Conservation (phyloP, 179 eudicot species). For the Spergularia azorica region DNA sequence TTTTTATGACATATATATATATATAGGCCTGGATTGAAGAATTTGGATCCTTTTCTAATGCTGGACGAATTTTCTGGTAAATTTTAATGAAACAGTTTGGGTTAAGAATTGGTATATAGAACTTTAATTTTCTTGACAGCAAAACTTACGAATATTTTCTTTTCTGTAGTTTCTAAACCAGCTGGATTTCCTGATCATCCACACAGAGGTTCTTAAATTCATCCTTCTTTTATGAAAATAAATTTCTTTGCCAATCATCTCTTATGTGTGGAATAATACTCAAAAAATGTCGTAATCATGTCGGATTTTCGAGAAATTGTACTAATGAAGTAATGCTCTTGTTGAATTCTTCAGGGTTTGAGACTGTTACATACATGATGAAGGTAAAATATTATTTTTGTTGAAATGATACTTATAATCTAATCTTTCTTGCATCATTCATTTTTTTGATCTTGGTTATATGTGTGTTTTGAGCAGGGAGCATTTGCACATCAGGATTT, state of each 20-base stretch:
- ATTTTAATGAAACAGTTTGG: neutral
- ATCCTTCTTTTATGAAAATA: neutral
- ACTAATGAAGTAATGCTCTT: neutral
- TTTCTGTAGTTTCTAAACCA: constrained; percentile 71
- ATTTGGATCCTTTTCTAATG: constrained; percentile 84
- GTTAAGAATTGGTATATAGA: too few relatives aligned
- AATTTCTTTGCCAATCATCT: neutral
- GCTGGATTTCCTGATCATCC: constrained; percentile 99
- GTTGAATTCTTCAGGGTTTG: constrained; percentile 63
- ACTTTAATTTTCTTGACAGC: too few relatives aligned
- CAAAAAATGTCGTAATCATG: neutral
- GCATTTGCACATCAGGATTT: constrained; percentile 93
- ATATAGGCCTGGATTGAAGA: constrained; percentile 75
- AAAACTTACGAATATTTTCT: neutral
- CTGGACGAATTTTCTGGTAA: constrained; percentile 89
- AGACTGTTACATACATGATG: constrained; percentile 93
- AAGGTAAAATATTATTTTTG: constrained; percentile 45
- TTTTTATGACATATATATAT: constrained; percentile 33
- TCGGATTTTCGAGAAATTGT: neutral
- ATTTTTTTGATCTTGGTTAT: neutral
- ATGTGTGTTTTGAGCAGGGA: constrained; percentile 51
- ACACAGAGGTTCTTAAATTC: constrained; percentile 65
- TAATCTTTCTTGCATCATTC: too few relatives aligned
- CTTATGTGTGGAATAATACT: neutral
- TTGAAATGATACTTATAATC: neutral